These are phyloP conservation scores for Monosporozyma servazzii DNA, from an alignment of 805 yeast genomes.

Conservation along the genomic window DNA sequence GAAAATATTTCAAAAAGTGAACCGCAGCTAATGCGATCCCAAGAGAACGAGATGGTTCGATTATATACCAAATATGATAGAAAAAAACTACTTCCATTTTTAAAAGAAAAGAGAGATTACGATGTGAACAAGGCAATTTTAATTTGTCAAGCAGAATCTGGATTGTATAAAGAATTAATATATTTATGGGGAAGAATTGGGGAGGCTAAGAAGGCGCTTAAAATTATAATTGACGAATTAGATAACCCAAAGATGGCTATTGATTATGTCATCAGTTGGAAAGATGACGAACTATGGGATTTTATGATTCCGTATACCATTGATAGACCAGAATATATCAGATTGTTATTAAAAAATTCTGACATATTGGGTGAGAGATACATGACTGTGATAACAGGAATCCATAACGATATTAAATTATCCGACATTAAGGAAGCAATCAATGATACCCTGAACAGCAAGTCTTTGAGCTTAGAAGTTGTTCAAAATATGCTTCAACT, in stretches of 20 bases:
- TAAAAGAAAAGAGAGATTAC: slow-evolving; percentile 51
- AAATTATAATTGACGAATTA: slow-evolving; percentile 64
- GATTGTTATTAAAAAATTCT: slow-evolving; percentile 59
- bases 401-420: slow-evolving; percentile 54
- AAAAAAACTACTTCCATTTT: slow-evolving; percentile 45
- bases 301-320: slow-evolving; percentile 62
- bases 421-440: slow-evolving; percentile 57
- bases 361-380: slow-evolving; percentile 56
- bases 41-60: slow-evolving; percentile 58
- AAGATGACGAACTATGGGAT: slow-evolving; percentile 75
- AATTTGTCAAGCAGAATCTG: slow-evolving; percentile 42
- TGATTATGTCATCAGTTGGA: slow-evolving; percentile 57
- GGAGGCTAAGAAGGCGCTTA: slow-evolving; percentile 63
- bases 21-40: slow-evolving; percentile 42
- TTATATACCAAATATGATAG: slow-evolving; percentile 57
- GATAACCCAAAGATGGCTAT: slow-evolving; percentile 77
- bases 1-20: slow-evolving; percentile 50
- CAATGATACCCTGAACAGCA: slow-evolving; percentile 51
- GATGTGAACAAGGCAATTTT: slow-evolving; percentile 62
- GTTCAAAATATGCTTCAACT: slow-evolving; percentile 48
- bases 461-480: slow-evolving; percentile 45
- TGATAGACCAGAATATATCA: slow-evolving; percentile 66
- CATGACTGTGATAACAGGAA: slow-evolving; percentile 53
- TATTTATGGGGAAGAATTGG: slow-evolving; percentile 78
- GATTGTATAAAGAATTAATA: slow-evolving; percentile 57